Evolutionary conservation across 106 monocot species (phyloP), one percentile per base, ranked within the genome.

Genomic region (Triglochin maritima): DNA sequence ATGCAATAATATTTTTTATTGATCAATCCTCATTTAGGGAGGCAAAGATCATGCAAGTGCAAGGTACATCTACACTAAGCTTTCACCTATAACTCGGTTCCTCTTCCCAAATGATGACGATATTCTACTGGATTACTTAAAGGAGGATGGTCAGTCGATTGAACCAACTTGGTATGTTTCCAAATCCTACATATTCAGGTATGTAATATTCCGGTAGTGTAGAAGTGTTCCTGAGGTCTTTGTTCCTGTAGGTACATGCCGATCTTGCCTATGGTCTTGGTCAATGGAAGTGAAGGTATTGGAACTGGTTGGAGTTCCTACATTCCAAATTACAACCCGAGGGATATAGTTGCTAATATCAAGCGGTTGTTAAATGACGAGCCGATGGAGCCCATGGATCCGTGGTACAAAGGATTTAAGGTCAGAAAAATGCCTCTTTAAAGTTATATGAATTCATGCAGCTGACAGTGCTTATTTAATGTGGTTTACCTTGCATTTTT

Each of bases 251-350:
- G 96, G 96, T 98, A 98, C 69, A 73, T 84, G 74, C 96, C 96
- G 8, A 86, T 90, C 47, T 76, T 96, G 52, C 90, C 90, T 2
- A 82, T 82, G 85, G 90, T 96, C 64, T 70, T 96, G n/a, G 81
- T 95, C 44, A 95, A 95, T 63, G 95, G 95, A 71, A 90, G 90
- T 72, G 95, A 95, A 77, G 96, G 96, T 12, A 98, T 98, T 78
- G 96, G 96, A 60, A 98, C 96, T 57, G 96, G 96, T 16, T 98
- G 96, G 96, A 98, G 96, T 64, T 84, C 91, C 41, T 98, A 76
- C 49, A 65, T 98, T 71, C 96, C 96, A 60, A 98, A 98, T 55
- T 98, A 88, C 60, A 98, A 98, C 44, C 96, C 96, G 44, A 82
- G 77, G 74, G 96, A 98, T 47, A 80, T 98, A 16, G 69, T 92